A percentile compares a stretch with the other conserved stretches of the same genome.
Conservation (phyloP, 305 asterid genomes). For the Solanum hybrid region DNA sequence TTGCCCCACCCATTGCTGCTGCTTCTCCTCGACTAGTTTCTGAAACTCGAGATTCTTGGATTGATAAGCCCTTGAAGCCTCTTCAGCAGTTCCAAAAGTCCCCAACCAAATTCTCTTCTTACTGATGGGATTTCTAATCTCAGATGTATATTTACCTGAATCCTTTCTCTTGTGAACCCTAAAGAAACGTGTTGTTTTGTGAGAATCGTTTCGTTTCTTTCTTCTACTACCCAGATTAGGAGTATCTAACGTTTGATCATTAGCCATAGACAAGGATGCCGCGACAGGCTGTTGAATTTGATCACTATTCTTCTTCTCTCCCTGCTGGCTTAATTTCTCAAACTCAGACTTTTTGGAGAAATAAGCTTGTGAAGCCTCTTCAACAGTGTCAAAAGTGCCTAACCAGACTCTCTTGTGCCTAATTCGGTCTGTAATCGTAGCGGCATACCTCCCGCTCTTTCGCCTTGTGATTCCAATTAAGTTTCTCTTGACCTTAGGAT, state of each 20-base stretch:
- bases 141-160: neutral
- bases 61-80: neutral
- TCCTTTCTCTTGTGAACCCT: no score
- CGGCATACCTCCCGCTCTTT: neutral
- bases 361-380: neutral
- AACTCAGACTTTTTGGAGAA: neutral
- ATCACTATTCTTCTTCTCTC: no score
- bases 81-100: neutral
- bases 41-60: neutral
- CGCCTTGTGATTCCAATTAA: neutral
- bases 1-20: neutral
- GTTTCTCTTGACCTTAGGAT: neutral
- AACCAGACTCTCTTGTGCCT: neutral
- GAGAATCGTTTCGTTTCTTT: no score
- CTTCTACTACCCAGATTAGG: no score
- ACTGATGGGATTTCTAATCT: neutral
- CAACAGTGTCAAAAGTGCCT: neutral
- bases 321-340: neutral
- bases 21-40: neutral
- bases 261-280: no score
- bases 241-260: no score
- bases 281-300: neutral
- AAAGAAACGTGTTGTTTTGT: no score
- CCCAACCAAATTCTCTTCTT: neutral
- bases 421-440: neutral